A percentile compares a stretch with the other conserved stretches of the same genome.
These are phyloP conservation scores for Erucastrum elatum DNA, from an alignment of 345 rosid genomes.

Conservation along the genomic window DNA sequence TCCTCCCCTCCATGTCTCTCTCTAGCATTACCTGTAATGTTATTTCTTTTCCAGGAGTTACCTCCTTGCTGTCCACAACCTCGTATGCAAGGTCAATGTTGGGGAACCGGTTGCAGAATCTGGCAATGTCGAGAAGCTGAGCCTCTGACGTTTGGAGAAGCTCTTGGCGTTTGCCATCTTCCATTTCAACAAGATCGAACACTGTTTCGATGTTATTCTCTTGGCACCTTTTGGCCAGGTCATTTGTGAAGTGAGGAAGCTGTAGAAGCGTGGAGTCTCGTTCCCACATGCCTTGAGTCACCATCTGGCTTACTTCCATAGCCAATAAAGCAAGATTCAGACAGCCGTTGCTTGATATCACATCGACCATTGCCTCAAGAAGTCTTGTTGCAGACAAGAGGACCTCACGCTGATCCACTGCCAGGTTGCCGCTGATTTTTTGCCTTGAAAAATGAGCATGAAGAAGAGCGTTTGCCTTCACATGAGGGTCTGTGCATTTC, in stretches of 20 bases:
- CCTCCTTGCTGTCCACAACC: slow-evolving; percentile 51
- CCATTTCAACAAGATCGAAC: slow-evolving; percentile 88
- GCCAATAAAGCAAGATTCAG: slow-evolving; percentile 80
- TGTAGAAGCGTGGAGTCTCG: slow-evolving; percentile 85
- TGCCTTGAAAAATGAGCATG: slow-evolving; percentile 98
- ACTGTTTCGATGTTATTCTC: slow-evolving; percentile 76
- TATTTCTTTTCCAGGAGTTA: slow-evolving; percentile 56
- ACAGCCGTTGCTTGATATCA: slow-evolving; percentile 84
- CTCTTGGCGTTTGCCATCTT: slow-evolving; percentile 70
- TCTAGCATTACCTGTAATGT: slow-evolving; percentile 70
- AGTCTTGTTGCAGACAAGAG: slow-evolving; percentile 67
- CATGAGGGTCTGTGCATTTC: slow-evolving; percentile 76
- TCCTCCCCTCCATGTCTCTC: slow-evolving; percentile 74
- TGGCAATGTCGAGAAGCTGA: slow-evolving; percentile 71
- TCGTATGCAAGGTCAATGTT: slow-evolving; percentile 73
- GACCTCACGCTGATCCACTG: slow-evolving; percentile 71
- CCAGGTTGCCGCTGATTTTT: slow-evolving; percentile 62
- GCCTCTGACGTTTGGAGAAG: slow-evolving; percentile 72
- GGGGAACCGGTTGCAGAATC: slow-evolving; percentile 84
- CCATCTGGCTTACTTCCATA: slow-evolving; percentile 94
- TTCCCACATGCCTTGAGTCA: slow-evolving; percentile 95
- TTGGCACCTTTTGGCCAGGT: slow-evolving; percentile 70
- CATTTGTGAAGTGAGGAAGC: slow-evolving; percentile 84
- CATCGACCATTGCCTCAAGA: slow-evolving; percentile 89
- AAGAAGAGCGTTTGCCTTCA: slow-evolving; percentile 85